Percentiles rank a stretch among this genome's conserved stretches.
These are phyloP conservation scores for Coprinellus micaceus DNA, from an alignment of 768 basidiomycete species.

Conservation along the genomic window DNA sequence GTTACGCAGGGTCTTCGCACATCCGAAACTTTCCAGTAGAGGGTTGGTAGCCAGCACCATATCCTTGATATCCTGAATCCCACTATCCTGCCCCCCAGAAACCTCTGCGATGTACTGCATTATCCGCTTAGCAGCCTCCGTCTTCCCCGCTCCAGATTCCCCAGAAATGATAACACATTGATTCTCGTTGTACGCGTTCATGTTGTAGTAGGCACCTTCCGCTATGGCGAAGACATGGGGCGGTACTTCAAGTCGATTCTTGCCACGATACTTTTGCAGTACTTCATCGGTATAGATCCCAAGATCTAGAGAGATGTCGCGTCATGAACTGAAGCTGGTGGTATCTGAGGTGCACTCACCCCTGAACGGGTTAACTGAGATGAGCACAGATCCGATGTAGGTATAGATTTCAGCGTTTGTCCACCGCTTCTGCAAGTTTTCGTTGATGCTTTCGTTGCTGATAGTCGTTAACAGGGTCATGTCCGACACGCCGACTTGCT, in stretches of 20 bases:
- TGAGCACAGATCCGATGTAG: constrained; percentile 96
- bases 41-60: constrained; percentile 99
- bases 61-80: constrained; percentile 97
- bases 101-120: constrained; percentile 99
- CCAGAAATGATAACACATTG: constrained; percentile 99
- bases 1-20: constrained; percentile 97
- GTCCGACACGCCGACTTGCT: constrained; percentile 95
- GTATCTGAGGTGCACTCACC: constrained; percentile 39
- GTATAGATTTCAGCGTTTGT: constrained; percentile 96
- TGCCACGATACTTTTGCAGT: constrained; percentile 82
- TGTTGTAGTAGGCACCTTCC: constrained; percentile 96
- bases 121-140: constrained; percentile 97
- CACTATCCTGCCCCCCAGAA: constrained; percentile 80
- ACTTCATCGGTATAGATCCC: constrained; percentile 96
- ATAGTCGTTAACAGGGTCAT: constrained; percentile 97
- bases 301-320: constrained; percentile 57
- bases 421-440: constrained; percentile 96
- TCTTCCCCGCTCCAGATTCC: constrained; percentile 98
- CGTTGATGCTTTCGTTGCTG: constrained; percentile 96
- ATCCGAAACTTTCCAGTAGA: constrained; percentile 94
- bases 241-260: constrained; percentile 96
- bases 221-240: constrained; percentile 98
- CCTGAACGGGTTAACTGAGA: constrained; percentile 99
- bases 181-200: constrained; percentile 99
- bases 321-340: constrained; percentile 1